Base-by-base conservation (phyloP, 148 eudicot species). In the Mesembryanthemum crystallinum region DNA sequence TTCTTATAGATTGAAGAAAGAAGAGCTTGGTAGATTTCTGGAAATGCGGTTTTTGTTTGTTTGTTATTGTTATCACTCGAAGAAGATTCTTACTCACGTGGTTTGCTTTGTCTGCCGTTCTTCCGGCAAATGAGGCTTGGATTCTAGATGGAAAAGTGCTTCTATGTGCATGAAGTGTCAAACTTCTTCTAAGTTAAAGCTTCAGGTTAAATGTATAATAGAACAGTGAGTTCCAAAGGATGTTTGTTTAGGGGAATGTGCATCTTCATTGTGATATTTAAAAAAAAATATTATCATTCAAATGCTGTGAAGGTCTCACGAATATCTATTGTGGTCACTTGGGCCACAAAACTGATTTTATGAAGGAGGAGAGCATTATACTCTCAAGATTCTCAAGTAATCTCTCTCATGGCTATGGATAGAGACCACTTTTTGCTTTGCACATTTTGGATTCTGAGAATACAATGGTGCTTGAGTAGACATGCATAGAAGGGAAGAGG, bases 1-100 rank as follows among this genome's bases (percentile, higher is more conserved):
- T 74, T 82, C 37, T 74, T 83, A 79, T 79, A 76, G 85, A 83
- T 59, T 15, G 77, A 59, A 83, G 80, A 80, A 58, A 76, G 86
- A 80, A 76, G 81, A 83, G 51, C 64, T 58, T 33, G 43, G 76
- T 80, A 55, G 73, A 52, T 76, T 67, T 80, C 54, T 13, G 45
- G 33, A 51, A 73, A 47, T 45, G 69, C 74, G 80, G 39, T 79
- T 79, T 39, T 67, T 72, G 23, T 24, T 51, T 54, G 37, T 10
- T 51, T 58, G 37, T 67, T 72, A 57, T 39, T 28, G n/a, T 71
- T 72, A 18, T 74, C 43, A 73, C 63, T 51, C 11, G 28, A 18
- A 37, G 60, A 58, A 21, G 21, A 25, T 20, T 28, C 8, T 71
- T 57, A 23, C 61, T 21, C 11, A n/a, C 20, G 5, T 57, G 12